Base-by-base conservation (phyloP, 73 alveolate genomes). In the Stentor coeruleus region DNA sequence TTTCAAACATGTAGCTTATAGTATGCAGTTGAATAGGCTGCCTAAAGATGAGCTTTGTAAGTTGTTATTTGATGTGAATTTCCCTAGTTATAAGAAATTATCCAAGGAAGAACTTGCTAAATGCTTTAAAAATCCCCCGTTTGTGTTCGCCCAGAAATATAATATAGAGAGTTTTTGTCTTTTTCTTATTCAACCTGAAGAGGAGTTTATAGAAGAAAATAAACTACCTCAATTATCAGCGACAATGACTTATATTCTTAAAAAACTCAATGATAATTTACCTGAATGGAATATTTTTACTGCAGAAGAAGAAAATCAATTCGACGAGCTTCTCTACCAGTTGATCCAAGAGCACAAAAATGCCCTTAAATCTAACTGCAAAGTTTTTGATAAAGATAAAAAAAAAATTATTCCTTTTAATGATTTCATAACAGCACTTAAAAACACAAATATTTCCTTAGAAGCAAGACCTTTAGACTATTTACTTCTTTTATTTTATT, bases 301-400 rank as follows among this genome's bases (percentile, higher is more conserved):
- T n/a, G 59, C 33, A n/a, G 83, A 31, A 36, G 83, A 75, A 14
- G 83, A 75, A 33, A 37, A 31, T 39, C 35, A 75, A 1, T 75
- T 75, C 39, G 83, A 75, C 2, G 38, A 39, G 72, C 81, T 37
- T 30, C 72, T 75, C 20, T 14, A 38, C 33, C 6, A 15, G 33
- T 11, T 75, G 14, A 38, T 75, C 0, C 15, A 28, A 20, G 33
- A 75, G 38, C 38, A 14, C n/a, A 39, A 39, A 40, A 35, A 40
- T 1, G 72, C 35, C 2, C 38, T 75, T 0, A 39, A 75, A 40
- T n/a, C 33, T 20, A 30, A 30, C 1, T 75, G 83, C 72, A 39
- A 75, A 66, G 3, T 1, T 40, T 20, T 14, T 6, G 83, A 75
- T 75, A 15, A 20, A 20, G 58, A 75, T 37, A 40, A 38, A n/a